Evolutionary conservation across 2,329 filamentous ascomycete genomes (phyloP).

Genomic region (Beauveria sp.): DNA sequence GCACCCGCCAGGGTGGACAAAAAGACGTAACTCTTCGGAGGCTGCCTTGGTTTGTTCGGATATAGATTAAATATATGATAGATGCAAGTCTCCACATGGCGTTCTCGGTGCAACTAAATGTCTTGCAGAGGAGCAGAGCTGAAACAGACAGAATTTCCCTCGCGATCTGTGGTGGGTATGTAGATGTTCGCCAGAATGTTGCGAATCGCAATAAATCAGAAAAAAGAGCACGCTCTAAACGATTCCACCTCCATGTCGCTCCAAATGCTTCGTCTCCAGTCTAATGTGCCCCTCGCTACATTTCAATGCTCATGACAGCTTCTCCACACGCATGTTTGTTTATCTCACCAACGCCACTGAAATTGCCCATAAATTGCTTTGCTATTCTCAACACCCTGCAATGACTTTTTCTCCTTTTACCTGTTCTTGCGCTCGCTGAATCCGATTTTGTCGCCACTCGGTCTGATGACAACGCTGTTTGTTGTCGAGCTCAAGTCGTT

Average conservation of each 20-base stretch:
- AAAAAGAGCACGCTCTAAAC: not conserved
- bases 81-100: not conserved
- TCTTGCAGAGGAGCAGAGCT: not conserved
- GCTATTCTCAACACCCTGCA: not conserved
- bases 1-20: not conserved
- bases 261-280: constrained; percentile 5
- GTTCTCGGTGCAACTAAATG: not conserved
- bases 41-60: not conserved
- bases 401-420: not conserved
- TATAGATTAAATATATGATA: not conserved
- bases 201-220: not conserved
- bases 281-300: not conserved
- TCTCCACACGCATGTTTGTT: constrained; percentile 8
- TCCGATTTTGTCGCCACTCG: not conserved
- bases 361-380: constrained; percentile 1
- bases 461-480: no score
- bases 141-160: not conserved
- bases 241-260: not conserved
- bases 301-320: not conserved
- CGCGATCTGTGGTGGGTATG: constrained; percentile 4
- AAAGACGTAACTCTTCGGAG: not conserved
- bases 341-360: constrained; percentile 5
- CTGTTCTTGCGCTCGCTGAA: not conserved
- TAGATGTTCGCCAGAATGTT: constrained; percentile 1
- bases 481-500: not conserved